Evolutionary conservation across 345 rosid species (phyloP), one percentile per base, ranked within the genome.

Genomic region (Lenwebbia sp.): DNA sequence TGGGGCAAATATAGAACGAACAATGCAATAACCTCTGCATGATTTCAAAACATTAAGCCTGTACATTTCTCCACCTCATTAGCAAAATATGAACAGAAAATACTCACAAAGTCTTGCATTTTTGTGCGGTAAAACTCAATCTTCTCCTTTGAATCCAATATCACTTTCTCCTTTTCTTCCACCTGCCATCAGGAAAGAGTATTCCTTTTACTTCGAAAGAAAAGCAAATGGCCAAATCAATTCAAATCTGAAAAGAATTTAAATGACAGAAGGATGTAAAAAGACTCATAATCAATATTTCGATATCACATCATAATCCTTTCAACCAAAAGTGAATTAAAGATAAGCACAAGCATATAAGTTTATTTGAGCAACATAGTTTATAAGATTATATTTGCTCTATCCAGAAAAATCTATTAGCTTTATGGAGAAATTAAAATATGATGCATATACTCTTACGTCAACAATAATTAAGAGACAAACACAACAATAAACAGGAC

Each of bases 21-120:
- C 26, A 52, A 54, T 53, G 49, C 25, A 30, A 83, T 21, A 33
- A 57, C 60, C 49, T 54, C 60, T 52, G 56, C 57, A 53, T 54
- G 13, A 53, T 37, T 28, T 26, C 65, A 54, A 40, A 53, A 10
- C 62, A 83, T 47, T 55, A 82, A 75, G 55, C 47, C 78, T 19
- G 23, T 65, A 12, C 17, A 65, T 17, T 65, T 17, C 22, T 74
- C 56, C 50, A 51, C 13, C 49, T 65, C 44, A 65, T 65, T 17
- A 65, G 40, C 76, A 30, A 65, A 65, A 65, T 65, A 65, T 33
- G 81, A 60, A 88, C 40, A 86, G 58, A 86, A 84, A 90, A 84
- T 88, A 92, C 99, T 95, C 91, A 97, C 99, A 92, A 97, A 95
- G 57, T 97, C 98, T 91, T 96, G 99, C 99, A 97, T 97, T 91